Percentiles rank a stretch among this genome's conserved stretches.
Conservation (phyloP, 768 basidiomycete genomes). For the Rhizopogon rudus region DNA sequence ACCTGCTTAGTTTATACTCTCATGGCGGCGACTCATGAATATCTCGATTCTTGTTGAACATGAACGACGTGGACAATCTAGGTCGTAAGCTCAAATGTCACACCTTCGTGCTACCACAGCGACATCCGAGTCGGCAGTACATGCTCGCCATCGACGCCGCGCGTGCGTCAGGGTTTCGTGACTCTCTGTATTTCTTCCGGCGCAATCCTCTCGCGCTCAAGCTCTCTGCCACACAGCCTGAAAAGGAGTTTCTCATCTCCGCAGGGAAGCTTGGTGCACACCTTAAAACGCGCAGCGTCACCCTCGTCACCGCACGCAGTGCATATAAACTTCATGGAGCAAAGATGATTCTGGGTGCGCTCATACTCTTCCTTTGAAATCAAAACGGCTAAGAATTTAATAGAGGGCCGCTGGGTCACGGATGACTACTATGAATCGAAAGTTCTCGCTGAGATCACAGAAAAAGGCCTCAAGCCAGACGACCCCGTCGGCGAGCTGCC, state of each 20-base stretch:
- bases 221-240: constrained; percentile 80
- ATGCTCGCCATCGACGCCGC: constrained; percentile 98
- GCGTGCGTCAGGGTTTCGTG: constrained; percentile 90
- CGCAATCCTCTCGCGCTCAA: constrained; percentile 89
- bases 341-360: constrained; percentile 80
- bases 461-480: constrained; percentile 79
- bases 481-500: constrained; percentile 80
- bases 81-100: constrained; percentile 85
- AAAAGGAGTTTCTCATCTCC: constrained; percentile 90
- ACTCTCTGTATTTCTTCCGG: constrained; percentile 97
- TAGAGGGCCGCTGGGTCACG: constrained; percentile 88
- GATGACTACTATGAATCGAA: constrained; percentile 97
- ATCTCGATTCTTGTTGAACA: background rate
- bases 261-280: constrained; percentile 86
- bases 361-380: background rate
- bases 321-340: constrained; percentile 93
- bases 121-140: constrained; percentile 81
- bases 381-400: background rate
- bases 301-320: constrained; percentile 87
- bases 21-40: background rate
- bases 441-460: constrained; percentile 66
- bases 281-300: constrained; percentile 87
- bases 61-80: constrained; percentile 23
- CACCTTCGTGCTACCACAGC: constrained; percentile 82
- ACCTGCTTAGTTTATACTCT: background rate